Evolutionary conservation across 768 basidiomycete species (phyloP).

Genomic region (Trametes cubensis): DNA sequence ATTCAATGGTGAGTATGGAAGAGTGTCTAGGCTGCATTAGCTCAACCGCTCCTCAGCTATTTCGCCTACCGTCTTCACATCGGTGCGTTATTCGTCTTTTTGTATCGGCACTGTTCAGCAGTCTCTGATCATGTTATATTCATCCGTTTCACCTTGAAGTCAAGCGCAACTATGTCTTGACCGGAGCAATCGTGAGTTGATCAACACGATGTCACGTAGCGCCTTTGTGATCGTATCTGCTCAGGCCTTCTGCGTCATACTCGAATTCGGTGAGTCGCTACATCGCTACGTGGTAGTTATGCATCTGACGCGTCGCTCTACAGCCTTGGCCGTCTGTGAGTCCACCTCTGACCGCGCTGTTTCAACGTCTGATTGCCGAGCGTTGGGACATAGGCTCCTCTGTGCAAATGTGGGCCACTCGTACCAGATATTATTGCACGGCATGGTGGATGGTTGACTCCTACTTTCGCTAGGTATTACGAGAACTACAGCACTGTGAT

Average conservation of each 20-base stretch:
- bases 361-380: neutral
- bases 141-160: neutral
- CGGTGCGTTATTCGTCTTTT: neutral
- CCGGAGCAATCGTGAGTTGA: neutral
- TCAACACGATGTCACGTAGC: neutral
- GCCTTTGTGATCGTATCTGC: neutral
- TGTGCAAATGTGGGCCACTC: neutral
- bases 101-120: too few species aligned
- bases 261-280: slow-evolving; percentile 6
- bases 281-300: too few species aligned
- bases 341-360: neutral
- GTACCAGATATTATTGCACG: neutral
- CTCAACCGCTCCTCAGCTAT: neutral
- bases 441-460: neutral
- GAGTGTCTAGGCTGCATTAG: neutral
- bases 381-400: neutral
- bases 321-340: slow-evolving; percentile 11
- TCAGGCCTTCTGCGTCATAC: neutral
- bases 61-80: slow-evolving; percentile 9
- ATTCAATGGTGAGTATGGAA: slow-evolving; percentile 5
- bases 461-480: neutral
- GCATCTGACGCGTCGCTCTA: neutral
- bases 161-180: neutral
- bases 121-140: too few species aligned
- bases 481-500: neutral